These are phyloP conservation scores for Penicillium crustosum DNA, from an alignment of 2,329 filamentous ascomycete species.

Conservation along the genomic window DNA sequence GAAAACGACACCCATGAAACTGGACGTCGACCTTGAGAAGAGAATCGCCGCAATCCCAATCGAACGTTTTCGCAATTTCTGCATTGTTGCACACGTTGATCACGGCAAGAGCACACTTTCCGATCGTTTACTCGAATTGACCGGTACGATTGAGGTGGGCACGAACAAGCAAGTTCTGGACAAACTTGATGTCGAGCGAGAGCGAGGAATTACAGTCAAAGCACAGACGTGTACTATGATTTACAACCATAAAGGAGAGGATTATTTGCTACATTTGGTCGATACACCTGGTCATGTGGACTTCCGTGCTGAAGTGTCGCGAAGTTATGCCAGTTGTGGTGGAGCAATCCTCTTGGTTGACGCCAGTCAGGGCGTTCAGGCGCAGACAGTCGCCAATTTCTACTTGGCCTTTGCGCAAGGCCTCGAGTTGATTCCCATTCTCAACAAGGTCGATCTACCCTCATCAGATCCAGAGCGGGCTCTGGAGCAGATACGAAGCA, in stretches of 20 bases:
- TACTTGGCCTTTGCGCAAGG: conserved; percentile 95
- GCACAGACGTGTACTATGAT: conserved; percentile 98
- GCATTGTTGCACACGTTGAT: conserved; percentile 97
- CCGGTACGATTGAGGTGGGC: conserved; percentile 84
- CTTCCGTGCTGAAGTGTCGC: conserved; percentile 92
- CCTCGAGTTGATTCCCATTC: conserved; percentile 79
- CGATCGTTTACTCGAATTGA: conserved; percentile 88
- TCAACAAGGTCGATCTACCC: conserved; percentile 95
- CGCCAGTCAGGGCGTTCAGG: conserved; percentile 93
- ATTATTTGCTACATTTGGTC: conserved; percentile 92
- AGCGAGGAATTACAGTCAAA: conserved; percentile 97
- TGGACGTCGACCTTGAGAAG: conserved; percentile 56
- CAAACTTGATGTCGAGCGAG: conserved; percentile 93
- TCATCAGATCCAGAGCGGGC: conserved; percentile 85
- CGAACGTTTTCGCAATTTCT: conserved; percentile 78
- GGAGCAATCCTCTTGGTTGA: conserved; percentile 91
- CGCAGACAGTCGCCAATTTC: conserved; percentile 98
- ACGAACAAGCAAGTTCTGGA: conserved; percentile 94
- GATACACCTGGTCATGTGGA: conserved; percentile 98
- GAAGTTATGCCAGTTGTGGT: conserved; percentile 93
- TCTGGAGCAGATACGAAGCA: conserved; percentile 78
- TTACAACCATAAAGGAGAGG: conserved; percentile 78
- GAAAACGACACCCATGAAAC: conserved; percentile 22
- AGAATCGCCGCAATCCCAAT: conserved; percentile 55
- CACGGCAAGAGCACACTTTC: conserved; percentile 97